Evolutionary conservation across 495 filamentous ascomycete species (phyloP), one percentile per base, ranked within the genome.

Genomic region (Aspergillus taichungensis): DNA sequence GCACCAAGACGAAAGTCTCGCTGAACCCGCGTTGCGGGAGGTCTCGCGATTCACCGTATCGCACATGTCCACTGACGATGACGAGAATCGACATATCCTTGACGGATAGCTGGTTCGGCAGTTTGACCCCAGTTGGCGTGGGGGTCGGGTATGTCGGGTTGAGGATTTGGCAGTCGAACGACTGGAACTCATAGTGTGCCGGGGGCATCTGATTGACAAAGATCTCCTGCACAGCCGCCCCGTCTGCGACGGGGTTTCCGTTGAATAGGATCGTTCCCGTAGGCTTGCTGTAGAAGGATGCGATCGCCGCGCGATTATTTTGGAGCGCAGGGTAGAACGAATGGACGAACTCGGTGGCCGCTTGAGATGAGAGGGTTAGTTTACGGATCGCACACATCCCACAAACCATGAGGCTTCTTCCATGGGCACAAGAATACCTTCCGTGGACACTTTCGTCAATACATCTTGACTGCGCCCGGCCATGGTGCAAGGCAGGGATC

Each of bases 1-100:
- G 87, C 28, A 90, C 82, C 34, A 94, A 63, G 1, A 89, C 72
- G 50, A 91, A 80, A 6, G 68, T 79, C 54, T 94, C 87, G 41
- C 77, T 82, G 62, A 94, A 92, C 6, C 71, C 75, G 44, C 75
- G 74, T 57, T 76, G 74, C 8, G 72, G 69, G 12, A 69, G 74
- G 30, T 78, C 71, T 30, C 70, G 65, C 12, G 57, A 63, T 30
- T 79, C 74, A 2, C 75, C 78, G 47, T 82, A 82, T 45, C 73
- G 72, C 33, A 90, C 78, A 35, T 61, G 74, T 3, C 87, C 87
- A 46, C 71, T 82, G 24, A 88, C 80, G 34, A 78, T 68, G 9
- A 89, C 68, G 34, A 79, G 54, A 40, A 91, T 73, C 40, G 81
- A 87, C 62, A 90, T 80, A 43, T 86, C 77, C 50, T 72, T 75